Percentiles rank a stretch among this genome's conserved stretches.
phyloP scores from a whole-genome alignment of 352 stramenopile species.

The Globisporangium uncinulatum region DNA sequence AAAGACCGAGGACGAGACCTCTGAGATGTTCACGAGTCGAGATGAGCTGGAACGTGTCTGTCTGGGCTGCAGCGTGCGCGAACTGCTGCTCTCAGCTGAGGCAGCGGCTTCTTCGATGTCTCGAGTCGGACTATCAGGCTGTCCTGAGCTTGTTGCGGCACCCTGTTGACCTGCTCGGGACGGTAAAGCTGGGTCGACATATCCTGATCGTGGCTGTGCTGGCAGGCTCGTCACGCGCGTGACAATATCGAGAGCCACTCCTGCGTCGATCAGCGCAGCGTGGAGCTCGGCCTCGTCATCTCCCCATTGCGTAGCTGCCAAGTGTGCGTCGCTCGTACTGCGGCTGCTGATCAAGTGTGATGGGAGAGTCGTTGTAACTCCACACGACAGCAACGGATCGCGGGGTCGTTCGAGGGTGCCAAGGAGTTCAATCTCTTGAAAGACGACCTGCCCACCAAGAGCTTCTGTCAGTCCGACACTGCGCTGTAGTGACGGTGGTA shows the following conservation, averaged over 20 bases:
- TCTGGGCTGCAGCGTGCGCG: too few relatives aligned
- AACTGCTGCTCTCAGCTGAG: neutral
- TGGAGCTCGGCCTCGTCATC: slow-evolving; percentile 19
- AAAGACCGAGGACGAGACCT: slow-evolving; percentile 3
- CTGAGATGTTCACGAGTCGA: too few relatives aligned
- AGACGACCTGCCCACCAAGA: slow-evolving; percentile 11
- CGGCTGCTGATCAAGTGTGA: neutral
- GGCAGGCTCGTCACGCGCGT: slow-evolving; percentile 15
- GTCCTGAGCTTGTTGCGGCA: too few relatives aligned
- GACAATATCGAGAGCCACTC: slow-evolving; percentile 29
- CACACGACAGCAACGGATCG: neutral
- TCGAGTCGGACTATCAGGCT: too few relatives aligned
- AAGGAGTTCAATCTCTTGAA: slow-evolving; percentile 26
- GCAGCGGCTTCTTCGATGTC: neutral
- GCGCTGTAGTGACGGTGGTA: too few relatives aligned
- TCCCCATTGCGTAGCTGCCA: neutral
- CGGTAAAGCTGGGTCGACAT: neutral
- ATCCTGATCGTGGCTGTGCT: neutral
- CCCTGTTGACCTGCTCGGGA: too few relatives aligned
- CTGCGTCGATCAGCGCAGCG: slow-evolving; percentile 24
- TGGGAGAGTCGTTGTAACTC: neutral
- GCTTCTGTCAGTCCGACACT: too few relatives aligned
- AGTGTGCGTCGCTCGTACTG: neutral
- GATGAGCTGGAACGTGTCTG: too few relatives aligned
- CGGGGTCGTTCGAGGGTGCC: slow-evolving; percentile 4